Base-by-base conservation (phyloP, 305 asterid genomes). In the Fraxinus floribunda region DNA sequence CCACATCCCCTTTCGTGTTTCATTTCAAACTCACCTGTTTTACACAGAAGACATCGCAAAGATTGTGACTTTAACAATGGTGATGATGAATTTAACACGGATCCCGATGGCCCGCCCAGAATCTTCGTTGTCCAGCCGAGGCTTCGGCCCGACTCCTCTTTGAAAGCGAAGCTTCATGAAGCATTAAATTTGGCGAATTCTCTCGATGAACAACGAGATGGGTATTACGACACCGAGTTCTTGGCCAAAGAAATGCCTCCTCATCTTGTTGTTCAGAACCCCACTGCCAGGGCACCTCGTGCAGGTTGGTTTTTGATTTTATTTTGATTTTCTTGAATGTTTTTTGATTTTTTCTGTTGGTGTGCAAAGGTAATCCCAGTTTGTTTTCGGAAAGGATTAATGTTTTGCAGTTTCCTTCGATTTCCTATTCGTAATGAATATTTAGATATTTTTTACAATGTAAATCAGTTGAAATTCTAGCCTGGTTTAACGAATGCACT, bases 121-220 rank as follows among this genome's bases (percentile, higher is more conserved):
- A 90, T 95, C 26, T 91, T 93, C 66, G 97, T 95, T 35, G 88
- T 95, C 75, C 99, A 95, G 89, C 99, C 99, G 39, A 91, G 97
- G 87, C 85, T 93, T 49, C 93, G 97, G 60, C 98, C 99, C 36
- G 93, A 91, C 44, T 83, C 87, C 64, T 83, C 82, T 73, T 85
- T 95, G 79, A 90, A 86, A 82, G 72, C 90, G 36, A 95, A 91
- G 92, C 96, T 95, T 13, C 88, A 90, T 55, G 98, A 95, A 84
- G 99, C 97, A 36, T 73, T 92, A 81, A 92, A 92, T 83, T 91
- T 94, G 8, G 97, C 99, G 39, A 93, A 92, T 83, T 95, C 75
- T 13, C 98, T 95, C 41, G 97, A 95, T 73, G 91, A 95, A 26
- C 98, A 90, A 89, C 91, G 97, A 24, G 93, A 94, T 86, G 97